These are phyloP conservation scores for Boletus barrowsii DNA, from an alignment of 768 basidiomycete genomes.

Conservation along the genomic window DNA sequence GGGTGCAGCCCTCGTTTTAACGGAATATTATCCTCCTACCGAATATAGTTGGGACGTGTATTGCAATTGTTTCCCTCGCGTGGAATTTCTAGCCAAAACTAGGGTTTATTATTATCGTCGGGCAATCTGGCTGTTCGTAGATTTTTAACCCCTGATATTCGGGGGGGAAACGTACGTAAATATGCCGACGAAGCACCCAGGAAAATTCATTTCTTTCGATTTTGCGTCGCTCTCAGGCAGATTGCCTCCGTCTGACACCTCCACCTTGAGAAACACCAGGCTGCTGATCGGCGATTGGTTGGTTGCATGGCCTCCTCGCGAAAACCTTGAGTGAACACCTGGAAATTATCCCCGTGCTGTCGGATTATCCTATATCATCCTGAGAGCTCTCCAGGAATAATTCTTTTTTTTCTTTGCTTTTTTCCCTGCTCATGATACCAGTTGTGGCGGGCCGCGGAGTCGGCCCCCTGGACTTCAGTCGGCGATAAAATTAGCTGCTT, in stretches of 20 bases:
- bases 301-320: slow-evolving; percentile 24
- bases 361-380: not conserved
- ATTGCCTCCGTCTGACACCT: slow-evolving; percentile 19
- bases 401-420: not conserved
- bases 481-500: slow-evolving; percentile 31
- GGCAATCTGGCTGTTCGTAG: slow-evolving; percentile 48
- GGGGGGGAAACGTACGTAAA: slow-evolving; percentile 63
- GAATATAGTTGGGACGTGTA: slow-evolving; percentile 68
- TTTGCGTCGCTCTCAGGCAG: slow-evolving; percentile 22
- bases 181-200: slow-evolving; percentile 26
- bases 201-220: slow-evolving; percentile 36
- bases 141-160: slow-evolving; percentile 57
- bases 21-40: slow-evolving; percentile 64
- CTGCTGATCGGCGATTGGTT: slow-evolving; percentile 30
- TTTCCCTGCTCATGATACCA: not conserved
- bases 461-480: slow-evolving; percentile 25
- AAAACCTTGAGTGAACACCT: slow-evolving; percentile 8
- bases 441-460: slow-evolving; percentile 28
- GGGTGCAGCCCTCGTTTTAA: slow-evolving; percentile 70
- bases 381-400: not conserved
- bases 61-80: slow-evolving; percentile 62
- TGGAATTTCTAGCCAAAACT: slow-evolving; percentile 55
- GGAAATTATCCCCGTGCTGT: not conserved
- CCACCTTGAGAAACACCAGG: not conserved
- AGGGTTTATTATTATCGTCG: slow-evolving; percentile 57